These are phyloP conservation scores for Isatis lusitanica DNA, from an alignment of 441 rosid genomes.

Conservation along the genomic window DNA sequence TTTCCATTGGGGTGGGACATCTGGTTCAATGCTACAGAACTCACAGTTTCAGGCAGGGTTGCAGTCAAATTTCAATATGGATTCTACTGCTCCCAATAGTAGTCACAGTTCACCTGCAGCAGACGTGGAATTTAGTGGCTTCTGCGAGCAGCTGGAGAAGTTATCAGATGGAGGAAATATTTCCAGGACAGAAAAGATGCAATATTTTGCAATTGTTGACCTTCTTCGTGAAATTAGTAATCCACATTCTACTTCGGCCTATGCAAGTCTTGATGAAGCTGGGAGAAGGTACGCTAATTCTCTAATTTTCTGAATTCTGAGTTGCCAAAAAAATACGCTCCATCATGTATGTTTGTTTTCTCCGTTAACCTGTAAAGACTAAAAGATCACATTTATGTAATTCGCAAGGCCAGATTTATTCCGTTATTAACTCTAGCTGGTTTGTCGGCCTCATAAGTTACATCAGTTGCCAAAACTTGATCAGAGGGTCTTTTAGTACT, in stretches of 20 bases:
- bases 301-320: slow-evolving; percentile 13
- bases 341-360: slow-evolving; percentile 12
- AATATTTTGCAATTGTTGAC: slow-evolving; percentile 74
- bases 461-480: slow-evolving; percentile 15
- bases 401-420: slow-evolving; percentile 10
- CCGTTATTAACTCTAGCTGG: not conserved
- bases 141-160: slow-evolving; percentile 62
- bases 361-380: slow-evolving; percentile 3
- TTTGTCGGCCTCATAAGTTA: slow-evolving; percentile 16
- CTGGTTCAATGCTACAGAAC: slow-evolving; percentile 44
- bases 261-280: slow-evolving; percentile 83
- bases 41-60: slow-evolving; percentile 49
- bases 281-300: slow-evolving; percentile 71
- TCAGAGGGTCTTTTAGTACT: slow-evolving; percentile 12
- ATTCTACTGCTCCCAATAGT: slow-evolving; percentile 42
- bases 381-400: not conserved
- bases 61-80: slow-evolving; percentile 40
- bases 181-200: slow-evolving; percentile 55
- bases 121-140: slow-evolving; percentile 53
- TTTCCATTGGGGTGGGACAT: slow-evolving; percentile 68
- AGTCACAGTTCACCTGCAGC: slow-evolving; percentile 44
- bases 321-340: not conserved
- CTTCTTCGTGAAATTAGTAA: slow-evolving; percentile 73
- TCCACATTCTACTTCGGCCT: slow-evolving; percentile 66
- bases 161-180: slow-evolving; percentile 46